These are phyloP conservation scores for Gracilaria gracilis DNA, from an alignment of 23 red algal genomes.

Conservation along the genomic window DNA sequence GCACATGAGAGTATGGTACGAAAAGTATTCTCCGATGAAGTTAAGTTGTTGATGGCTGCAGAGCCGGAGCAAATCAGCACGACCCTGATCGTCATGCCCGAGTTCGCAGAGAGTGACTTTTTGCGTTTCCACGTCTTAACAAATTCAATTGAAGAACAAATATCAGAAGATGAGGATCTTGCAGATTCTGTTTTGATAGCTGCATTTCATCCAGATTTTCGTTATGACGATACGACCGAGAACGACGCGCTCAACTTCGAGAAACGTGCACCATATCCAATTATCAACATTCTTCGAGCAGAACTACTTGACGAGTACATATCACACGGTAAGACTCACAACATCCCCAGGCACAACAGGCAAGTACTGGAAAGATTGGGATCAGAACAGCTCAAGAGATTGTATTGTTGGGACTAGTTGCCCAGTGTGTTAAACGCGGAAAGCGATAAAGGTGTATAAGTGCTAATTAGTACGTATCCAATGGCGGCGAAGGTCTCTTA, in stretches of 20 bases:
- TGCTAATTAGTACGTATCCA: too few species aligned
- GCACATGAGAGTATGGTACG: not conserved
- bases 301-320: conserved; percentile 59
- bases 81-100: conserved; percentile 55
- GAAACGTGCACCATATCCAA: conserved; percentile 67
- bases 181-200: conserved; percentile 66
- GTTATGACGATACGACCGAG: not conserved
- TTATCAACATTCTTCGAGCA: conserved; percentile 69
- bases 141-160: conserved; percentile 40
- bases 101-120: conserved; percentile 48
- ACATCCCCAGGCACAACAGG: conserved; percentile 49
- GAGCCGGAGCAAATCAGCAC: conserved; percentile 19
- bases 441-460: too few species aligned
- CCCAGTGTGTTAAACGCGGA: not conserved
- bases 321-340: conserved; percentile 43
- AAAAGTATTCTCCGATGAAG: conserved; percentile 29
- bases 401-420: not conserved
- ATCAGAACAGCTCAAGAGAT: not conserved
- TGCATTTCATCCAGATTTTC: conserved; percentile 58
- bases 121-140: conserved; percentile 38
- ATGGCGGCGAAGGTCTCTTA: not conserved
- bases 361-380: conserved; percentile 59
- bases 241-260: conserved; percentile 68
- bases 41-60: conserved; percentile 14
- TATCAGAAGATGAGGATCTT: conserved; percentile 42